Evolutionary conservation across 345 rosid species (phyloP), one percentile per base, ranked within the genome.

Genomic region (Populus davidiana): DNA sequence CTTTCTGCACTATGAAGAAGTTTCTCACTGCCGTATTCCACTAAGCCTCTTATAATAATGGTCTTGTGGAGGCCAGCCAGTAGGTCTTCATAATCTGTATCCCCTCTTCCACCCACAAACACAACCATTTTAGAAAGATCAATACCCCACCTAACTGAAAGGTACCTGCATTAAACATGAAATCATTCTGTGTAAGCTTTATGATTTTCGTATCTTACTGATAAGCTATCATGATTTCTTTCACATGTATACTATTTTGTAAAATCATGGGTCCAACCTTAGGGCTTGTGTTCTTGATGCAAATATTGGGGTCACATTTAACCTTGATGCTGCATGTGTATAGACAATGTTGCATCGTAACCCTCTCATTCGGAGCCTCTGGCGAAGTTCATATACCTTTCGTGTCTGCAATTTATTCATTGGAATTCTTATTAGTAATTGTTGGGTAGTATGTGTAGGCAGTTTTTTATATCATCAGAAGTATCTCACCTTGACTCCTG

Each of bases 351-450:
- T 89, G 91, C 97, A 91, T 71, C 97, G 87, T 72, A 91, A 86
- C 31, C 95, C 97, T 86, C 97, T 83, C 94, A 90, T 93, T 27
- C 95, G 90, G 81, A 94, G 91, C 88, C 90, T 86, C 74, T 88
- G 94, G 44, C 86, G 91, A 31, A 94, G 87, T 72, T 91, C 90
- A 77, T 89, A 96, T 8, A 89, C 85, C 70, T 82, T 87, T 75
- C 80, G 87, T 69, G 86, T 84, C 97, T 94, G 90, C 81, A 69
- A 86, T 79, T 75, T 35, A 75, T 61, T 78, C 54, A 49, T 68
- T 23, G 41, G 36, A 63, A 66, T 73, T 77, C 20, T 70, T 67
- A 79, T 36, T 73, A 81, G 75, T 23, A 67, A 47, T 69, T 71
- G 17, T 43, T 27, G 16, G 50, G 66, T 13, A 38, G 21, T 38